These are phyloP conservation scores for Acidomyces sp. DNA, from an alignment of 495 filamentous ascomycete genomes.

Conservation along the genomic window DNA sequence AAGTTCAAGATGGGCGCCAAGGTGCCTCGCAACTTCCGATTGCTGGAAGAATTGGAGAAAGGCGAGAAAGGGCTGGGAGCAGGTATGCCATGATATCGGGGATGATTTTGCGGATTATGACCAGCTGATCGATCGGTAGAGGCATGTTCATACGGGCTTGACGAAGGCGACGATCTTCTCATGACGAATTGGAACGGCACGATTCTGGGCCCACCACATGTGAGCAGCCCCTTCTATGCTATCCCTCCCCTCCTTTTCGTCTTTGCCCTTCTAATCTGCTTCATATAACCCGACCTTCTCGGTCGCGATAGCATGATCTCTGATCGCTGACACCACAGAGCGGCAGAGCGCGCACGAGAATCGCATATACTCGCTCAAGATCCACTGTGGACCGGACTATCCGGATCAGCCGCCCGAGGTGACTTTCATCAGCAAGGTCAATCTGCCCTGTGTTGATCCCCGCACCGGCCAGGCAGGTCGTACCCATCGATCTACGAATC, in stretches of 20 bases:
- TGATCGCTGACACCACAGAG: too few species aligned
- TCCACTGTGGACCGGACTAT: slow-evolving; percentile 86
- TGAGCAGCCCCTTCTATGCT: too few species aligned
- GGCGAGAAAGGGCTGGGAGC: slow-evolving; percentile 94
- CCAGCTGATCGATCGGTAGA: slow-evolving; percentile 41
- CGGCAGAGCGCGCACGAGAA: slow-evolving; percentile 93
- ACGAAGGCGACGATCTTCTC: slow-evolving; percentile 85
- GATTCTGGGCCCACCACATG: slow-evolving; percentile 91
- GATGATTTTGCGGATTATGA: too few species aligned
- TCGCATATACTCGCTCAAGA: slow-evolving; percentile 94
- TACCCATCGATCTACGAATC: neutral
- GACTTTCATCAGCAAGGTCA: slow-evolving; percentile 83
- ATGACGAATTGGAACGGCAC: slow-evolving; percentile 99
- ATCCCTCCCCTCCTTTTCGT: too few species aligned
- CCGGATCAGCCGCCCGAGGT: slow-evolving; percentile 79
- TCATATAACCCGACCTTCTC: too few species aligned
- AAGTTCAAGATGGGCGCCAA: slow-evolving; percentile 67
- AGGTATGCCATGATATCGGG: too few species aligned
- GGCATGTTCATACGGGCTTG: slow-evolving; percentile 91
- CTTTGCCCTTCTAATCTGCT: too few species aligned
- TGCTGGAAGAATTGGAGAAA: slow-evolving; percentile 96
- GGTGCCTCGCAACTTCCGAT: slow-evolving; percentile 85
- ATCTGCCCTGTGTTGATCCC: slow-evolving; percentile 81
- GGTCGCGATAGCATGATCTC: too few species aligned
- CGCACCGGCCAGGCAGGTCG: slow-evolving; percentile 55